Evolutionary conservation across 495 filamentous ascomycete species (phyloP).

Genomic region (Opeltia flavorubescens): DNA sequence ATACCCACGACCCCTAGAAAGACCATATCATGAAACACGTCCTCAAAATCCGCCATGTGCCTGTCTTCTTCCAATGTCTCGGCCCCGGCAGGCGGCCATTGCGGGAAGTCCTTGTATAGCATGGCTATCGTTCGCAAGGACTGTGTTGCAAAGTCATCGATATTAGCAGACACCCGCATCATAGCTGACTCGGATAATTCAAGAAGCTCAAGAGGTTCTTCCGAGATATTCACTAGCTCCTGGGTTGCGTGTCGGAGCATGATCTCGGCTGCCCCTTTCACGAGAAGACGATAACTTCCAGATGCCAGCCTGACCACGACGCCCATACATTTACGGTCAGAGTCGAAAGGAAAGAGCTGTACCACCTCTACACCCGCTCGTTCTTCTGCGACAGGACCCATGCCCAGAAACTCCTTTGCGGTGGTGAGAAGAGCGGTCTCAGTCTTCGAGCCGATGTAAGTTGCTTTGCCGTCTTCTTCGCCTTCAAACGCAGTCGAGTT

Average conservation of each 20-base stretch:
- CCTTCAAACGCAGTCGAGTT: constrained; percentile 58
- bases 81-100: constrained; percentile 41
- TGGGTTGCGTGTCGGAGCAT: constrained; percentile 36
- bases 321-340: constrained; percentile 54
- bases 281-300: constrained; percentile 44
- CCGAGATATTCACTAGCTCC: constrained; percentile 24
- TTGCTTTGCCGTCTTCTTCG: constrained; percentile 36
- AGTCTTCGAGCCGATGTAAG: constrained; percentile 58
- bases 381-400: constrained; percentile 43
- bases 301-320: constrained; percentile 43
- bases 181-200: constrained; percentile 22
- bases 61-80: constrained; percentile 35
- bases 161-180: constrained; percentile 24
- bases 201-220: constrained; percentile 24
- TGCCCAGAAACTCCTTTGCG: constrained; percentile 45
- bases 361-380: constrained; percentile 43
- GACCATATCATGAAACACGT: constrained; percentile 43
- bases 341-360: constrained; percentile 57
- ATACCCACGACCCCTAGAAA: constrained; percentile 52
- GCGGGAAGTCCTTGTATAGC: constrained; percentile 47
- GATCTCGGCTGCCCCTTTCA: constrained; percentile 59
- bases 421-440: constrained; percentile 54
- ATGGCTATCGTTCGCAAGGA: constrained; percentile 52
- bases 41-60: constrained; percentile 38
- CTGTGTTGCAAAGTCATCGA: constrained; percentile 40